Evolutionary conservation across 2,329 filamentous ascomycete species (phyloP), one percentile per base, ranked within the genome.

Genomic region (Coniochaeta prunicola): DNA sequence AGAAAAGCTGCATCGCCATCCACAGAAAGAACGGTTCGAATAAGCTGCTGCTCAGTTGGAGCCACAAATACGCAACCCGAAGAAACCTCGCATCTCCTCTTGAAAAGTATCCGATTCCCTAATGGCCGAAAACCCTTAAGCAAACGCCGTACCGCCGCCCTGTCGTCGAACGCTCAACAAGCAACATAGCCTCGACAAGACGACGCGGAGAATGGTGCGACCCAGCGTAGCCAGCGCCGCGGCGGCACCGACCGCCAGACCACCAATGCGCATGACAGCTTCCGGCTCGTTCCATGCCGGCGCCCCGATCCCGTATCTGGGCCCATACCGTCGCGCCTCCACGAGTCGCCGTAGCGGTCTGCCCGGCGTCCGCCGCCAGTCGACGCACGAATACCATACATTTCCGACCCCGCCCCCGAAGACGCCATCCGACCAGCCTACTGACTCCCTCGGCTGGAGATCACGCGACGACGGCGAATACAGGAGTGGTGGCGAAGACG

Each of bases 331-430:
- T 30, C 21, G 26, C 17, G 64, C 65, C 13, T 55, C 53, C 5
- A 21, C 53, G 26, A 30, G 40, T 13, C 58, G 36, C 63, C 66
- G 58, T 60, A 70, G 55, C 56, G 64, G 36, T 58, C 61, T 60
- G 55, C 61, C 53, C 59, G 64, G 38, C 53, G 57, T 73, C 48
- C 74, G 77, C 38, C 76, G 76, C 15, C 69, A 72, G 26, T 74
- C 76, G 9, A 70, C 71, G 7, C 77, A 86, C 64, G 86, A 87
- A 69, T 94, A 93, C 73, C 89, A 92, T 67, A 93, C 90, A 7
- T 93, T 94, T 66, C 89, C 90, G 2, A 89, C 88, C 0, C 80
- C 85, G 34, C 88, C 90, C 17, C 89, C 90, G 13, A 85, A 83
- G 64, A 83, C 84, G 1, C 84, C 86, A 2, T 83, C 85, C 58